Base-by-base conservation (phyloP, 306 rosid genomes). In the Prunus mira region DNA sequence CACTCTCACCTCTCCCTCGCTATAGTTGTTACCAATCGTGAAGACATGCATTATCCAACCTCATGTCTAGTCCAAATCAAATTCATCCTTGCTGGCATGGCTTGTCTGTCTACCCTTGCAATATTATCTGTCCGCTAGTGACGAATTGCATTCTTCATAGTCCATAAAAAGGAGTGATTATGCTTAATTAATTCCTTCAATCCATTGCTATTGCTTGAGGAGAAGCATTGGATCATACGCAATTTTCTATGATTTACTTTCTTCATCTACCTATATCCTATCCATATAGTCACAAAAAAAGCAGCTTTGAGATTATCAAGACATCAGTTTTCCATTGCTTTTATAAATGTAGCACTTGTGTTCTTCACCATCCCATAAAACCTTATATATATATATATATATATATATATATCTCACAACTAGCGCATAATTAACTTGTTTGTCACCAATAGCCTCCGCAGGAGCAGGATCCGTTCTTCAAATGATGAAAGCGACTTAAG, bases 401-500 rank as follows among this genome's bases (percentile, higher is more conserved):
- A 10, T 56, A n/a, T 56, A 25, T 7, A 22, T 56, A 25, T 7
- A 51, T 14, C 19, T 4, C 49, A 52, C 25, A 41, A 73, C 68
- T 27, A 64, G 73, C 38, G 38, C 38, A 32, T 32, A 32, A 45
- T 65, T 60, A 68, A 20, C 17, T 52, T 57, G 71, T 6, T 50
- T 12, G 61, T 91, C 89, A 89, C 96, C 96, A 93, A 81, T 89
- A 93, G 69, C 90, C 92, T 81, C 78, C 79, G 80, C 97, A 93
- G 2, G 97, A 83, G 81, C 93, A 91, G 14, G 88, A 89, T 65
- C 97, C 97, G 0, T 89, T 88, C 83, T 80, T 87, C 78, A 91
- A 91, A 93, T 91, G 97, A 86, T 93, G 98, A 82, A 93, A 89
- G 43, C 96, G 96, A 74, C 90, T 89, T 3, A 96, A 87, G 65